Base-by-base conservation (phyloP, 2,329 filamentous ascomycete genomes). In the Xylaria sp. region DNA sequence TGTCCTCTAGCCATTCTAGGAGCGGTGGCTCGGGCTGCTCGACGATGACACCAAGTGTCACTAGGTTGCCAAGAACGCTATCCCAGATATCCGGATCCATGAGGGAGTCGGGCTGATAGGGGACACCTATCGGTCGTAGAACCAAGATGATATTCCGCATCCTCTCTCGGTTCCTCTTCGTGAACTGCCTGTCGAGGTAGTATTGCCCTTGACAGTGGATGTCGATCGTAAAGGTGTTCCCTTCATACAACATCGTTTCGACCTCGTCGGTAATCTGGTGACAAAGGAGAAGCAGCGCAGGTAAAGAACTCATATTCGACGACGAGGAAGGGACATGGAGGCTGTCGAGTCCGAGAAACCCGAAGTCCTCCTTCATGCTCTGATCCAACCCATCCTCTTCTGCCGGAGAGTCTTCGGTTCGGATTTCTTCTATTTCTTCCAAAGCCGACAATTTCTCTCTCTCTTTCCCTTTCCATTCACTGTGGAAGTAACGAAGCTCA, bases 241-340 rank as follows among this genome's bases (percentile, higher is more conserved):
- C 45, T 6, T 49, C 29, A 22, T 66, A 66, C 47, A 66, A 49
- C 58, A 66, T 62, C 9, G 51, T 57, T 22, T 63, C 59, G 22
- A 58, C 63, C 33, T 66, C 63, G 9, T 66, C 38, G 22, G 39
- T 66, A 29, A 63, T 66, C 45, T 66, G 63, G 27, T 25, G 63
- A n/a, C 58, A 63, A n/a, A 63, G 44, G n/a, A 63, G 53, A 13
- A 66, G 53, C 13, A 66, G 59, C 3, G 63, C 53, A 15, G 63
- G 63, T 5, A 66, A 25, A 6, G 59, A 60, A 25, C 63, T 63
- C 36, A 13, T 39, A 42, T 38, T n/a, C 31, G 42, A 31, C 13
- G 53, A 29, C 10, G 44, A 15, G 20, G 42, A 5, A 36, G 33
- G 22, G 42, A 22, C 42, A 17, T 56, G 27, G 4, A 33, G 27